These are phyloP conservation scores for Aristolochia fimbriata DNA, from an alignment of 164 flowering plant genomes.

Conservation along the genomic window DNA sequence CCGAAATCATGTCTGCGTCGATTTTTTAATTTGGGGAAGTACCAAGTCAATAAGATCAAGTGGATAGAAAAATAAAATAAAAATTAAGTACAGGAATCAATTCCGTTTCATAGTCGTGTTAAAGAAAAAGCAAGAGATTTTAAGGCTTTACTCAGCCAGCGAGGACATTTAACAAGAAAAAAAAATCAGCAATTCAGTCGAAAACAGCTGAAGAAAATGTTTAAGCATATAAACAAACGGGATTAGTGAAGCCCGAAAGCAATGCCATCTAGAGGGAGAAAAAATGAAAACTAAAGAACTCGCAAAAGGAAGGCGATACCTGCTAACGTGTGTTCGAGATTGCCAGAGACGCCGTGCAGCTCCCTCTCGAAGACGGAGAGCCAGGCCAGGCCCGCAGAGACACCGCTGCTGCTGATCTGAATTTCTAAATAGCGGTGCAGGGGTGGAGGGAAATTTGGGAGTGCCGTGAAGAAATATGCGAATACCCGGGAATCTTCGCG, in stretches of 20 bases:
- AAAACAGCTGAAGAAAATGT: too few relatives aligned
- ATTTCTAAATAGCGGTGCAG: neutral
- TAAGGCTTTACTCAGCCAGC: too few relatives aligned
- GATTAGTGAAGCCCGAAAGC: neutral
- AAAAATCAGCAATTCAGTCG: too few relatives aligned
- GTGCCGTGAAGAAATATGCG: slow-evolving; percentile 1
- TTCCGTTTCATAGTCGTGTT: too few relatives aligned
- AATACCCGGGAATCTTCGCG: slow-evolving; percentile 10
- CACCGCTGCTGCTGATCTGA: neutral
- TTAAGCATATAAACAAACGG: neutral
- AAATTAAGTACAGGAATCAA: too few relatives aligned
- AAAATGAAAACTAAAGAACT: neutral
- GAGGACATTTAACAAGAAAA: too few relatives aligned
- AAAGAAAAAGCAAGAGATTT: too few relatives aligned
- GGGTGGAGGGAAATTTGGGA: neutral
- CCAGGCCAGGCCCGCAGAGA: too few relatives aligned
- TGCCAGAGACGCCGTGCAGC: neutral
- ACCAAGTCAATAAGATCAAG: too few relatives aligned
- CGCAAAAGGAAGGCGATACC: slow-evolving; percentile 4
- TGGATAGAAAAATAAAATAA: too few relatives aligned
- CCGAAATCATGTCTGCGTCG: too few relatives aligned
- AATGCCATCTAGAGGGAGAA: neutral
- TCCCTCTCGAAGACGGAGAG: neutral
- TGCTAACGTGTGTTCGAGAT: slow-evolving; percentile 5
- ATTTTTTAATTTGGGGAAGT: too few relatives aligned